phyloP scores from a whole-genome alignment of 2,329 filamentous ascomycete species.

The Apiospora sp. region DNA sequence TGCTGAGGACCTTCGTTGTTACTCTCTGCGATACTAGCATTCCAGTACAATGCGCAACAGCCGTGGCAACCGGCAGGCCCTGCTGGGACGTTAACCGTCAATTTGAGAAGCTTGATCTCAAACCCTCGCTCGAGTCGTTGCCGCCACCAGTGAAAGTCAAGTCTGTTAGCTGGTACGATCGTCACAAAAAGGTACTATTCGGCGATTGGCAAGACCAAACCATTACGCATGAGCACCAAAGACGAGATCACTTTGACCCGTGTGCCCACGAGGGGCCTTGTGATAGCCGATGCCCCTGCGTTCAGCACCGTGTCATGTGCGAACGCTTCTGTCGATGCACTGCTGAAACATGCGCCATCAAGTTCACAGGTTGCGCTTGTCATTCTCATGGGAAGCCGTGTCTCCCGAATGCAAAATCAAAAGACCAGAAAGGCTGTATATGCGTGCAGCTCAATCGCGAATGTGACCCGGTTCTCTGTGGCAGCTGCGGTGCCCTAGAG shows the following conservation, averaged over 20 bases:
- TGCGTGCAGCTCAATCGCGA: conserved; percentile 78
- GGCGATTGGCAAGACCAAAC: conserved; percentile 65
- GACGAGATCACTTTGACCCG: conserved; percentile 66
- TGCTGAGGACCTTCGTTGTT: conserved; percentile 57
- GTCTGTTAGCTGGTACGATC: conserved; percentile 63
- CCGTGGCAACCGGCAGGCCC: conserved; percentile 57
- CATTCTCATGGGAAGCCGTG: conserved; percentile 67
- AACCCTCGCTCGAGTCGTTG: conserved; percentile 39
- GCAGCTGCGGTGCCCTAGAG: conserved; percentile 72
- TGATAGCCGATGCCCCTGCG: conserved; percentile 68
- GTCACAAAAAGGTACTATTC: conserved; percentile 60
- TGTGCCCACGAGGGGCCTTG: conserved; percentile 77
- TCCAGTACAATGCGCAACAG: conserved; percentile 57
- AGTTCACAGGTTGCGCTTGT: conserved; percentile 74
- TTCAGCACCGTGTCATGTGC: conserved; percentile 67
- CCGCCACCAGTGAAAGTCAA: conserved; percentile 48
- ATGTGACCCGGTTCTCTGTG: conserved; percentile 81
- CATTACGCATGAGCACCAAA: conserved; percentile 61
- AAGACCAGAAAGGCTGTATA: conserved; percentile 70
- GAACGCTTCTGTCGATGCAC: conserved; percentile 76
- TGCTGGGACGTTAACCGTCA: conserved; percentile 61
- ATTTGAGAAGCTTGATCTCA: conserved; percentile 49
- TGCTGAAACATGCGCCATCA: conserved; percentile 64
- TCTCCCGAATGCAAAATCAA: conserved; percentile 48
- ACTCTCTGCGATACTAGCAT: conserved; percentile 53